Evolutionary conservation across 108 stramenopile species (phyloP).

Genomic region (Skeletonema grethae): DNA sequence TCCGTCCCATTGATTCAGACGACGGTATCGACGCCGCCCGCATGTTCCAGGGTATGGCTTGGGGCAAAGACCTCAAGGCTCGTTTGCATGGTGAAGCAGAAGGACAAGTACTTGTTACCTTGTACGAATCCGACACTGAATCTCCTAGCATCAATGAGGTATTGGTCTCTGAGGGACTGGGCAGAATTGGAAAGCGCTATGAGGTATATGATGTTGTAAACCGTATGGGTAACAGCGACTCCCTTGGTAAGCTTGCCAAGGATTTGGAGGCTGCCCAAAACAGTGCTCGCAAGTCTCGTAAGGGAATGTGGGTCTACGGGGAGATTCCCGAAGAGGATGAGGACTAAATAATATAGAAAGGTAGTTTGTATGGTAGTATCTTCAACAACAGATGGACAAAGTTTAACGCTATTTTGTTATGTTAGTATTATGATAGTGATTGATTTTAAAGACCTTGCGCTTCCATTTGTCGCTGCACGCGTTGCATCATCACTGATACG

Average conservation of each 20-base stretch:
- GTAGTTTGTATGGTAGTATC: conserved; percentile 7
- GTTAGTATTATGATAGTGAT: not conserved
- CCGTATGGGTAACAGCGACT: conserved; percentile 58
- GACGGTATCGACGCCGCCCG: conserved; percentile 86
- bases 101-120: conserved; percentile 66
- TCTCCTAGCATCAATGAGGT: conserved; percentile 75
- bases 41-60: conserved; percentile 73
- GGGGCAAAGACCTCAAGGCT: conserved; percentile 80
- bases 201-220: conserved; percentile 53
- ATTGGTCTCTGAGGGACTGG: conserved; percentile 74
- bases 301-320: conserved; percentile 92
- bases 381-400: not conserved
- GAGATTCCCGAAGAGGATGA: conserved; percentile 91
- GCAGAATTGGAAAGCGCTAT: conserved; percentile 62
- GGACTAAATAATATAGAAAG: conserved; percentile 42
- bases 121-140: conserved; percentile 50
- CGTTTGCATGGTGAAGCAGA: conserved; percentile 66
- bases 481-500: conserved; percentile 27
- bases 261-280: conserved; percentile 73
- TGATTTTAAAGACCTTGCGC: conserved; percentile 20
- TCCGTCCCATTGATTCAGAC: conserved; percentile 76
- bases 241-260: conserved; percentile 59
- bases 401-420: conserved; percentile 8
- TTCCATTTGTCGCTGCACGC: conserved; percentile 39
- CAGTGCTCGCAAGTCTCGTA: conserved; percentile 68